Evolutionary conservation across 116 monocot genomes (phyloP), one percentile per base, ranked within the genome.

Genomic region (Iris pallida): DNA sequence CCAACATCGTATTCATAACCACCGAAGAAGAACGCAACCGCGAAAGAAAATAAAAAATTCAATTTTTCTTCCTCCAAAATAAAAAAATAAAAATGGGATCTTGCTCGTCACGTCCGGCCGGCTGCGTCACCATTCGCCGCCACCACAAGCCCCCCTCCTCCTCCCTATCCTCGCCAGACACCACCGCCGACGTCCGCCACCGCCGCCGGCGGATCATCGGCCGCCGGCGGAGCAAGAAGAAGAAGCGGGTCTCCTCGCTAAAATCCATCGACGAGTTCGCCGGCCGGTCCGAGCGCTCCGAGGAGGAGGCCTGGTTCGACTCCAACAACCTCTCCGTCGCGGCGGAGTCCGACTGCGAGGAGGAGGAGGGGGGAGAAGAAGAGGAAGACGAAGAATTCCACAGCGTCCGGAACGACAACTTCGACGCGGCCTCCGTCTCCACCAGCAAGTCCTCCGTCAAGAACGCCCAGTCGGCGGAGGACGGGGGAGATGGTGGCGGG

Each of bases 371-470:
- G 30, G 30, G 3, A 3, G 30, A 3, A 3, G 30, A 3, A 30
- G 30, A 30, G 3, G 30, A 30, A 30, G 30, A 30, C 41, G 94
- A 94, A 30, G 94, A 94, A 66, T 94, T 79, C 72, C 78, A 78
- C 7, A 94, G 94, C 53, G 79, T 88, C 7, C 82, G 73, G 20
- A 85, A 85, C 53, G 94, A 90, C 88, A 85, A 53, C 71, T 75
- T 62, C 52, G 90, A 94, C 59, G 69, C n/a, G 65, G 80, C 79
- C 20, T 71, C 78, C 6, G 12, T 49, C 3, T 78, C 74, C 30
- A 83, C 74, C 30, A 83, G 73, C 73, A 20, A 71, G 49, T 70
- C 82, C 16, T 83, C 83, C 30, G 73, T 80, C 46, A 86, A 57
- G 78, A 85, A 91, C 60, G 65, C 53, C 65, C 67, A 61, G 9